phyloP scores from a whole-genome alignment of 192 early-diverging fungal genomes.

The Kickxella alabastrina region DNA sequence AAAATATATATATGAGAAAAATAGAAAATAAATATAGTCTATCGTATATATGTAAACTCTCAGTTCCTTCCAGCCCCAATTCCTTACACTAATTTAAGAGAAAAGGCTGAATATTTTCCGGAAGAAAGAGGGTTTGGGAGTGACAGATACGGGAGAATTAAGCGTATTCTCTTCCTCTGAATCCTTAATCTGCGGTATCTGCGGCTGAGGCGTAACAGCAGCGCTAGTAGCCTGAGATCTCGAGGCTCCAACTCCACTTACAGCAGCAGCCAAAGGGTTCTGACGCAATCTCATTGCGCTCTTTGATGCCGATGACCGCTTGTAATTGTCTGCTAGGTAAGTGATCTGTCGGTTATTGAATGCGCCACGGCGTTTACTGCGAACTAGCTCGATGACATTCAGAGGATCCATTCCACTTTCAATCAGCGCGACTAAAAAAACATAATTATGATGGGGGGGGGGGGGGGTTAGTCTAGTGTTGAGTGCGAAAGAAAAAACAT shows the following conservation, averaged over 20 bases:
- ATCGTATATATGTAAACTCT: no score
- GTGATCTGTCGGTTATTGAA: constrained; percentile 77
- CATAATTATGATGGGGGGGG: no score
- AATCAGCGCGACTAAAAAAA: constrained; percentile 62
- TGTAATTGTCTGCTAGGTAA: constrained; percentile 55
- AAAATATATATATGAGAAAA: background rate
- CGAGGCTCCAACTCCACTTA: no score
- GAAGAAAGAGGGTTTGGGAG: no score
- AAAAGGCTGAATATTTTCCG: background rate
- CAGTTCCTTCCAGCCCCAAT: no score
- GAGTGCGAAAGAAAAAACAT: no score
- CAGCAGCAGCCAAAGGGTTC: no score
- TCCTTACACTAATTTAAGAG: no score
- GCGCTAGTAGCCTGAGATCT: background rate
- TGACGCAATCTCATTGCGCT: constrained; percentile 18
- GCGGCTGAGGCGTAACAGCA: constrained; percentile 12
- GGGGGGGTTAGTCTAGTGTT: no score
- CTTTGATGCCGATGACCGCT: constrained; percentile 40
- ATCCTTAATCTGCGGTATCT: no score
- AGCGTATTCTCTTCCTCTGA: no score
- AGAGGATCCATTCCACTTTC: constrained; percentile 74
- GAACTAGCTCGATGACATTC: constrained; percentile 71
- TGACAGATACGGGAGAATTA: no score
- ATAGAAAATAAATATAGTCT: background rate
- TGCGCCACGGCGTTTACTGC: constrained; percentile 69